Percentiles rank a stretch among this genome's conserved stretches.
phyloP scores from a whole-genome alignment of 306 rosid genomes.

The Leucaena leucocephala region DNA sequence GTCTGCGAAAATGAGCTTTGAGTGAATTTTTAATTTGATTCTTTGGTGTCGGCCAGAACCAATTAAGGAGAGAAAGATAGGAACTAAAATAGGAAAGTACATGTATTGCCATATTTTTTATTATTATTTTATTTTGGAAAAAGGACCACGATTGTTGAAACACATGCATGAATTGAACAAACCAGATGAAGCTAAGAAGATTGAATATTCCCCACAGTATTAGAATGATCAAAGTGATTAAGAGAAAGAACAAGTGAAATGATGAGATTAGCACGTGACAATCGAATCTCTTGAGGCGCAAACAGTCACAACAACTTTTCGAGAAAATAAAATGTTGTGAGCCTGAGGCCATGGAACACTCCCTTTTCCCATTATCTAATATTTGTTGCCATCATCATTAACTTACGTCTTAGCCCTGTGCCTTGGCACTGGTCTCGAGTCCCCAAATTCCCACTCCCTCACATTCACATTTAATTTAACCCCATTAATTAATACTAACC shows the following conservation, averaged over 20 bases:
- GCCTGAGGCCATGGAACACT: neutral
- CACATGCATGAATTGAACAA: neutral
- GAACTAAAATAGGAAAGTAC: neutral
- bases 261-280: constrained; percentile 26
- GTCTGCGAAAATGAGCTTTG: neutral
- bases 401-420: neutral
- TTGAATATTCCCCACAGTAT: constrained; percentile 19
- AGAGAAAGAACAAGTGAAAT: neutral
- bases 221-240: neutral
- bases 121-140: neutral
- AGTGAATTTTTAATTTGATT: neutral
- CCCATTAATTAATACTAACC: neutral
- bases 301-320: neutral
- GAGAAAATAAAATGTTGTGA: neutral
- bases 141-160: neutral
- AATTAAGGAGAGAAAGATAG: neutral
- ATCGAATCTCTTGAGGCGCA: constrained; percentile 13
- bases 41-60: neutral
- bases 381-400: neutral
- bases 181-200: neutral
- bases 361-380: neutral
- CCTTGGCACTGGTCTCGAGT: neutral
- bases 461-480: neutral
- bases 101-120: neutral
- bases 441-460: neutral